Conservation (phyloP, 148 eudicot genomes). For the Talinum fruticosum region DNA sequence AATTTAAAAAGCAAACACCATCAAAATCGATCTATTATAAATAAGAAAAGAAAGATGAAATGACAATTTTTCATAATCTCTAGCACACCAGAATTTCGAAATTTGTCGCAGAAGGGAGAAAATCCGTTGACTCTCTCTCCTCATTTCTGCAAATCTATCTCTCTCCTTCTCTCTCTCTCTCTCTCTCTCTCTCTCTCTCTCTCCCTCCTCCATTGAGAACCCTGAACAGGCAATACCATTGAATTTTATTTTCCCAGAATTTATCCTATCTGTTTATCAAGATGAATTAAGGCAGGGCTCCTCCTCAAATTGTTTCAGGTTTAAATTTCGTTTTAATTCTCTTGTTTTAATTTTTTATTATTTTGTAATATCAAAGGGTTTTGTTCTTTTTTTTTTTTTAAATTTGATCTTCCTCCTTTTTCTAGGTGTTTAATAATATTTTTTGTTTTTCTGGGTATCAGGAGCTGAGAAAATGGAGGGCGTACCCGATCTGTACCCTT, state of each 20-base stretch:
- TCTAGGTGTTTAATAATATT: no score
- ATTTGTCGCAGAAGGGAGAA: not conserved
- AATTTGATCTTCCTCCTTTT: not conserved
- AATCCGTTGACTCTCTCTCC: not conserved
- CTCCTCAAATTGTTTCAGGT: not conserved
- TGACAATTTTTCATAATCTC: no score
- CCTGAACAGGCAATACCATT: not conserved
- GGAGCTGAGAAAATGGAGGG: constrained; percentile 5
- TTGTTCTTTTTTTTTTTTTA: no score
- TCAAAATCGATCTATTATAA: no score
- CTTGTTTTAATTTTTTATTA: not conserved
- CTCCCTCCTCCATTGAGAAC: not conserved
- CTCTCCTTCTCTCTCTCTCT: not conserved
- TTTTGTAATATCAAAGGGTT: not conserved
- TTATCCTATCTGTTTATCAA: not conserved
- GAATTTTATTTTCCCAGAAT: not conserved
- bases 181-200: constrained; percentile 1
- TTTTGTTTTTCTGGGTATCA: not conserved
- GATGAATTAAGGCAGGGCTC: not conserved
- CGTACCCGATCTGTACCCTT: constrained; percentile 34
- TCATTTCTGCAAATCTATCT: constrained; percentile 1
- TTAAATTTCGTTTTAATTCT: not conserved
- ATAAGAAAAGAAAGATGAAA: no score
- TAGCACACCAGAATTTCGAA: not conserved
- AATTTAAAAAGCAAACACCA: no score